Percentiles rank a stretch among this genome's conserved stretches.
These are phyloP conservation scores for Colletotrichum magnum DNA, from an alignment of 2,329 filamentous ascomycete species.

Conservation along the genomic window DNA sequence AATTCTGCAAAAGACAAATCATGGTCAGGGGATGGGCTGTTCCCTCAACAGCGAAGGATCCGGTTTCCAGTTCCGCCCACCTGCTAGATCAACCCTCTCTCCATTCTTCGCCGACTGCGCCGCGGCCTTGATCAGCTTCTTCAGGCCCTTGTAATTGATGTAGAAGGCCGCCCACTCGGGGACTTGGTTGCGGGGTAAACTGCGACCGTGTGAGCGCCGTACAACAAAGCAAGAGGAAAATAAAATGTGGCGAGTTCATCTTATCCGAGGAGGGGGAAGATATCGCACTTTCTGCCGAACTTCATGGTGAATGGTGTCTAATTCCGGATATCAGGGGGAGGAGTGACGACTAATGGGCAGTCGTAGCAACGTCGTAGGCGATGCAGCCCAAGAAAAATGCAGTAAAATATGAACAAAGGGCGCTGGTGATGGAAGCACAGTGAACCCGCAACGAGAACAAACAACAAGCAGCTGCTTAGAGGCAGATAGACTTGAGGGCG, in stretches of 20 bases:
- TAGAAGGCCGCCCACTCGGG: constrained; percentile 89
- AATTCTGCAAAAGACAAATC: constrained; percentile 75
- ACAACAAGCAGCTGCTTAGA: constrained; percentile 26
- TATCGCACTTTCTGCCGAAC: constrained; percentile 71
- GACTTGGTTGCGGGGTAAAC: constrained; percentile 85
- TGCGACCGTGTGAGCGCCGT: constrained; percentile 50
- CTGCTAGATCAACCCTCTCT: constrained; percentile 88
- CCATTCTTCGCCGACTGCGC: constrained; percentile 76
- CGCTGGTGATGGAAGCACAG: constrained; percentile 12
- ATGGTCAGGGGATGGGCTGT: constrained; percentile 54
- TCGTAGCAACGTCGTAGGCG: constrained; percentile 1
- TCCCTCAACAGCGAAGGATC: constrained; percentile 42
- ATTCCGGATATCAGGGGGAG: constrained; percentile 19
- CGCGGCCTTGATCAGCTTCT: constrained; percentile 93
- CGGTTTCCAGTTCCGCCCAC: constrained; percentile 69
- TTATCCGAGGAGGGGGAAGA: neutral
- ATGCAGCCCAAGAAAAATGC: constrained; percentile 6
- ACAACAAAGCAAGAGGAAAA: constrained; percentile 7
- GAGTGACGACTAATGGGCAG: constrained; percentile 29
- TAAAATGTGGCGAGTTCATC: constrained; percentile 3
- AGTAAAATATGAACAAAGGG: constrained; percentile 19
- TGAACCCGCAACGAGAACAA: constrained; percentile 5
- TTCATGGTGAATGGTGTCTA: constrained; percentile 68
- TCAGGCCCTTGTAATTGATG: constrained; percentile 92
- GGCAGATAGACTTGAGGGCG: constrained; percentile 24